Base-by-base conservation (phyloP, 495 filamentous ascomycete species). In the Cladorrhinum samala region DNA sequence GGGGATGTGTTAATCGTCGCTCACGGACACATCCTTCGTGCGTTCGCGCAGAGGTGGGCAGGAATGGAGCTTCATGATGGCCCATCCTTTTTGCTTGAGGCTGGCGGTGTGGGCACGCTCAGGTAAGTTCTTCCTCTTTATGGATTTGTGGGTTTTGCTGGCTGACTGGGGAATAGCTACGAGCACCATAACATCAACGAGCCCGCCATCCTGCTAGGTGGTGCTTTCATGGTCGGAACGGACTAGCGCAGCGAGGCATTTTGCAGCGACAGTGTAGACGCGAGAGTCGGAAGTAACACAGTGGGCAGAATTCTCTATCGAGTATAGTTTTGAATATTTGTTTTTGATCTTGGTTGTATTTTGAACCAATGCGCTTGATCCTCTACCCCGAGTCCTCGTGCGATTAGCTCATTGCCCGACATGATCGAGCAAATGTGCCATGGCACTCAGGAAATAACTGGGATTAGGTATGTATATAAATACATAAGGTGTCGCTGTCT, bases 41-140 rank as follows among this genome's bases (percentile, higher is more conserved):
- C 89, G 0, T 95, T 96, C 68, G 88, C 89, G 4, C 91, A 94
- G 83, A 76, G 91, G 17, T 96, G 91, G 91, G 76, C 82, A 0
- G 77, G 79, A 0, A 84, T 86, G 65, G 76, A 83, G 17, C 67
- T 96, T 48, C 77, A 79, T 6, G 77, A 81, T 47, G 81, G 83
- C 3, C 74, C 88, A 5, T 72, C 79, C 3, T 79, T 91, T 72
- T 73, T 91, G 66, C 69, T 91, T 6, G 84, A 89, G 64, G 89
- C 91, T 2, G 91, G 91, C 20, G 90, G 89, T 61, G 87, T 96
- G 5, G 90, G 86, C 0, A 88, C 87, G 1, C 68, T 96, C 59
- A 91, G 80, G 80, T 81, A 49, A 64, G 73, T 52, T 38, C 23
- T 2, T 49, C 36, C 47, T 47, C 4, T n/a, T 1, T 4, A 19